phyloP scores from a whole-genome alignment of 345 rosid genomes.

The Citrus trifoliata region DNA sequence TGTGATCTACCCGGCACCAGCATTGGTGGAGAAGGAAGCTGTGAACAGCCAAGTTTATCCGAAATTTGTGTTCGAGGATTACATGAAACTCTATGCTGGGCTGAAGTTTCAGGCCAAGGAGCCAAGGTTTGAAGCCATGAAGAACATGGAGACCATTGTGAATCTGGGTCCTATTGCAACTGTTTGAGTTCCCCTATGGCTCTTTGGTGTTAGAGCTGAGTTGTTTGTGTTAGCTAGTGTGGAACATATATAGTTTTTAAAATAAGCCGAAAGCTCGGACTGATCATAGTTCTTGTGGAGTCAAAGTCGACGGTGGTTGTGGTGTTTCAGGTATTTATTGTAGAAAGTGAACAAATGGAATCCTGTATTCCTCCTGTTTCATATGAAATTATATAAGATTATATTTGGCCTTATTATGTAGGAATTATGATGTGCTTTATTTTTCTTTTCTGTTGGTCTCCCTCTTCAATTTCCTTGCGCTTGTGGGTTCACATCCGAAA shows the following conservation, averaged over 20 bases:
- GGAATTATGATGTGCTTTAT: too few species aligned
- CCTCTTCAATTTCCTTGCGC: not conserved
- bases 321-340: not conserved
- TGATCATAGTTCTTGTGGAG: not conserved
- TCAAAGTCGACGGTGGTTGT: not conserved
- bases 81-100: conserved; percentile 78
- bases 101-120: conserved; percentile 87
- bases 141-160: conserved; percentile 32
- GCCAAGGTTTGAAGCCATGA: conserved; percentile 84
- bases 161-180: conserved; percentile 35
- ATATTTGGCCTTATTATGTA: not conserved
- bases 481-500: not conserved
- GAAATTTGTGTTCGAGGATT: conserved; percentile 79
- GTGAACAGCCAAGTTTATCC: conserved; percentile 47
- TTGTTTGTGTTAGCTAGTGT: not conserved
- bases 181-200: conserved; percentile 19
- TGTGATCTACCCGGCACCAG: conserved; percentile 64
- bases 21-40: conserved; percentile 45
- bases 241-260: not conserved
- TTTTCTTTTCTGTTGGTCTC: not conserved
- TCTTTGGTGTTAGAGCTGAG: not conserved
- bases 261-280: conserved; percentile 8
- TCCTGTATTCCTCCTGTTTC: not conserved
- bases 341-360: conserved; percentile 11
- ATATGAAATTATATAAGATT: not conserved